phyloP scores from a whole-genome alignment of 306 rosid genomes.

The Canavalia gladiata region DNA sequence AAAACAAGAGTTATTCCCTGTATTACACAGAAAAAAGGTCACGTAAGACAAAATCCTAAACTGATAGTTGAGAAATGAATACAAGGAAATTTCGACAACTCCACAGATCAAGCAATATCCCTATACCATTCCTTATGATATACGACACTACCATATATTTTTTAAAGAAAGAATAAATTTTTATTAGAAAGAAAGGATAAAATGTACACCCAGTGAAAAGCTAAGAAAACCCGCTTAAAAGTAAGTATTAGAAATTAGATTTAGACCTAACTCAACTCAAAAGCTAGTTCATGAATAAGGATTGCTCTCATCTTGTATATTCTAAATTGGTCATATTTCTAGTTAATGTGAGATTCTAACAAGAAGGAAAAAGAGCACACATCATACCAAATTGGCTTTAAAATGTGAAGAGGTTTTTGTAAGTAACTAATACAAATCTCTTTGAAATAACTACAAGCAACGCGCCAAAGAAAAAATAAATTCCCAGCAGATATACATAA shows the following conservation, averaged over 20 bases:
- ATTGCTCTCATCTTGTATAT: too few species aligned
- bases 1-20: conserved; percentile 80
- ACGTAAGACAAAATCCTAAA: conserved; percentile 27
- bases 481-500: conserved; percentile 23
- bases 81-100: conserved; percentile 35
- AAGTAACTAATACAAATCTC: conserved; percentile 19
- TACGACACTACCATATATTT: conserved; percentile 25
- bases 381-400: conserved; percentile 5
- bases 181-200: conserved; percentile 14
- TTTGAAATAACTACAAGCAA: conserved; percentile 25
- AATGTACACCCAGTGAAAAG: conserved; percentile 19
- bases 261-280: too few species aligned
- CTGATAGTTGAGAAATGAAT: conserved; percentile 39
- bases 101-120: conserved; percentile 31
- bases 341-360: too few species aligned
- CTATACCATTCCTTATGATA: conserved; percentile 24
- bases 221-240: conserved; percentile 29
- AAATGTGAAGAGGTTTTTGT: conserved; percentile 8
- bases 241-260: too few species aligned
- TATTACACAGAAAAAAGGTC: conserved; percentile 42
- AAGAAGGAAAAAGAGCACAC: background rate
- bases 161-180: conserved; percentile 22
- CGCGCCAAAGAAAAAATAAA: conserved; percentile 7
- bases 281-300: too few species aligned
- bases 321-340: too few species aligned